phyloP scores from a whole-genome alignment of 2,329 filamentous ascomycete species.

The Cladophialophora immunda region DNA sequence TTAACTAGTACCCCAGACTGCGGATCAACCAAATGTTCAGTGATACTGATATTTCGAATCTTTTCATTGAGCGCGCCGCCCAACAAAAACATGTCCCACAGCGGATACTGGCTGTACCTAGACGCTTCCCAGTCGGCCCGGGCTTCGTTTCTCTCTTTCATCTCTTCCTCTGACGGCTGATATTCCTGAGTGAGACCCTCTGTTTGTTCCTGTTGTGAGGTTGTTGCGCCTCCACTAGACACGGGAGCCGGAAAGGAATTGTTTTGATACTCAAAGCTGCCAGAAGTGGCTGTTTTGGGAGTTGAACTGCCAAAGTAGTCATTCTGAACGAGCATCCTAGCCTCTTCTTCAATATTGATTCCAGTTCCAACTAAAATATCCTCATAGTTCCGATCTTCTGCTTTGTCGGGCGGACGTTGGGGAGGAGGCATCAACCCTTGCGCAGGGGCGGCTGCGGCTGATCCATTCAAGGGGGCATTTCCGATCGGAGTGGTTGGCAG shows the following conservation, averaged over 20 bases:
- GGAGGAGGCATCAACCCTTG: slow-evolving; percentile 69
- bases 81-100: slow-evolving; percentile 76
- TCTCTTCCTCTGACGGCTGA: slow-evolving; percentile 61
- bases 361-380: slow-evolving; percentile 37
- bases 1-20: slow-evolving; percentile 65
- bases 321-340: slow-evolving; percentile 32
- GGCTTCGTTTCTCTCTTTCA: slow-evolving; percentile 70
- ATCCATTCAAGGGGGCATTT: slow-evolving; percentile 59
- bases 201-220: slow-evolving; percentile 16
- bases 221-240: slow-evolving; percentile 21
- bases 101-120: slow-evolving; percentile 72
- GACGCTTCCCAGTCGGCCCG: slow-evolving; percentile 69
- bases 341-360: slow-evolving; percentile 40
- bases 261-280: slow-evolving; percentile 28
- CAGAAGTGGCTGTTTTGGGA: slow-evolving; percentile 21
- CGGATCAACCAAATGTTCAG: slow-evolving; percentile 66
- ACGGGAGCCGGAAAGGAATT: slow-evolving; percentile 27
- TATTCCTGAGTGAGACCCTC: slow-evolving; percentile 23
- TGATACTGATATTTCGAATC: slow-evolving; percentile 65
- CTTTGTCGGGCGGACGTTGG: slow-evolving; percentile 59
- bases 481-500: slow-evolving; percentile 35
- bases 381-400: slow-evolving; percentile 36
- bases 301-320: slow-evolving; percentile 34
- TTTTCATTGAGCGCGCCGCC: slow-evolving; percentile 64
- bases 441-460: slow-evolving; percentile 58